These are phyloP conservation scores for Sisymbrium altissimum DNA, from an alignment of 345 rosid genomes.

Conservation along the genomic window DNA sequence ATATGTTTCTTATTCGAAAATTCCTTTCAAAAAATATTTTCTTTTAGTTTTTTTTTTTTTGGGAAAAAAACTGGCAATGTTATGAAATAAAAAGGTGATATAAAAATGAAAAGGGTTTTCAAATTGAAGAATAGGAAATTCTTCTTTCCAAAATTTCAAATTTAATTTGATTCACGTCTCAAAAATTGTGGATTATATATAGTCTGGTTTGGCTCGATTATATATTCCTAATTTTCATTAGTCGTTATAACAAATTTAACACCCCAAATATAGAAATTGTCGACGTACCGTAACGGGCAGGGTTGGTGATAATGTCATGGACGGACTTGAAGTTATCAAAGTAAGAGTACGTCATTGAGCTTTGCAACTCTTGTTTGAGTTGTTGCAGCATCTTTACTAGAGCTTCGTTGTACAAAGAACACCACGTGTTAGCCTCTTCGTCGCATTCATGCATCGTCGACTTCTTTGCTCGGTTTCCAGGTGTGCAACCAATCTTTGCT, in stretches of 20 bases:
- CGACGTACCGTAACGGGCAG: conserved; percentile 47
- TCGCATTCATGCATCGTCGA: conserved; percentile 39
- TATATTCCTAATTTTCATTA: neutral
- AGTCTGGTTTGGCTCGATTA: neutral
- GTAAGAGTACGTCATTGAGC: conserved; percentile 47
- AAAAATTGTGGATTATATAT: neutral
- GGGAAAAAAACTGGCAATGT: no score
- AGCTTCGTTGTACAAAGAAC: conserved; percentile 44
- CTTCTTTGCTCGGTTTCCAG: conserved; percentile 43
- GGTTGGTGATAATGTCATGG: conserved; percentile 41
- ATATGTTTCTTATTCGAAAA: no score
- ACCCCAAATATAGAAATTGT: neutral
- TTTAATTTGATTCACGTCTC: neutral
- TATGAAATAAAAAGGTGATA: no score
- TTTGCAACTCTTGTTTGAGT: conserved; percentile 39
- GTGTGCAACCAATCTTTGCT: conserved; percentile 55
- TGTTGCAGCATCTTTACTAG: conserved; percentile 39
- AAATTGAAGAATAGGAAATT: neutral
- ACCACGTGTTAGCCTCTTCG: conserved; percentile 40
- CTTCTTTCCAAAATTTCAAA: neutral
- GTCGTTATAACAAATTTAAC: neutral
- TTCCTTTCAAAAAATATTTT: no score
- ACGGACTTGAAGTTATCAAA: conserved; percentile 47
- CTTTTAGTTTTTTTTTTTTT: no score
- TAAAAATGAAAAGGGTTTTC: neutral